phyloP scores from a whole-genome alignment of 345 rosid genomes.

The Boechera stricta region DNA sequence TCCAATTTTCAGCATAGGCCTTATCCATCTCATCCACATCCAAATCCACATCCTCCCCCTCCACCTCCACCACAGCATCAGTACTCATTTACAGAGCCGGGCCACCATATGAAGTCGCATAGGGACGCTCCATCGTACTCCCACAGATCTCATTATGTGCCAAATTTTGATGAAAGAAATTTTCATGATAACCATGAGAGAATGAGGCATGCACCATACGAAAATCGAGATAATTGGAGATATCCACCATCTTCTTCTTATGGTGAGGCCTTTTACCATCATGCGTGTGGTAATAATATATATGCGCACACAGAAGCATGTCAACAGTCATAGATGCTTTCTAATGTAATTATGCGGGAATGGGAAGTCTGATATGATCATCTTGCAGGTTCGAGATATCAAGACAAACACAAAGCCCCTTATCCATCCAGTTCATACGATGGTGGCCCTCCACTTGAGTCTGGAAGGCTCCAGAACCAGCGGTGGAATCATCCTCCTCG shows the following conservation, averaged over 20 bases:
- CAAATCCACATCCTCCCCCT: constrained; percentile 36
- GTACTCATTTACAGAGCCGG: constrained; percentile 64
- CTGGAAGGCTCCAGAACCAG: constrained; percentile 61
- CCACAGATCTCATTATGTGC: constrained; percentile 59
- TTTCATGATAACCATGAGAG: constrained; percentile 73
- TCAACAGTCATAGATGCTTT: constrained; percentile 1
- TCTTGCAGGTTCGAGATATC: constrained; percentile 62
- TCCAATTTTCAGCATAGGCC: constrained; percentile 61
- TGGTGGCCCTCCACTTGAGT: constrained; percentile 58
- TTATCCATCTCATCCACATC: constrained; percentile 69
- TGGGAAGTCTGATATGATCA: constrained; percentile 28
- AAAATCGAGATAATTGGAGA: constrained; percentile 73
- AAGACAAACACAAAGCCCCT: constrained; percentile 56
- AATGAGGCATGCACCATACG: constrained; percentile 72
- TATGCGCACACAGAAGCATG: constrained; percentile 1
- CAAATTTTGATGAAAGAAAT: constrained; percentile 58
- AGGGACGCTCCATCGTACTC: constrained; percentile 62
- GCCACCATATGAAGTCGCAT: constrained; percentile 57
- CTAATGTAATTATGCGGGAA: neutral
- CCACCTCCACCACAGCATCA: constrained; percentile 58
- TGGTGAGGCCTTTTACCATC: constrained; percentile 53
- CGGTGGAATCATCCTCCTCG: constrained; percentile 74
- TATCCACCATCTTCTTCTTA: constrained; percentile 57
- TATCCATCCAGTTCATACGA: constrained; percentile 60
- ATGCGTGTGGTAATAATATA: neutral